phyloP scores from a whole-genome alignment of 306 rosid species.

The Senna tora region DNA sequence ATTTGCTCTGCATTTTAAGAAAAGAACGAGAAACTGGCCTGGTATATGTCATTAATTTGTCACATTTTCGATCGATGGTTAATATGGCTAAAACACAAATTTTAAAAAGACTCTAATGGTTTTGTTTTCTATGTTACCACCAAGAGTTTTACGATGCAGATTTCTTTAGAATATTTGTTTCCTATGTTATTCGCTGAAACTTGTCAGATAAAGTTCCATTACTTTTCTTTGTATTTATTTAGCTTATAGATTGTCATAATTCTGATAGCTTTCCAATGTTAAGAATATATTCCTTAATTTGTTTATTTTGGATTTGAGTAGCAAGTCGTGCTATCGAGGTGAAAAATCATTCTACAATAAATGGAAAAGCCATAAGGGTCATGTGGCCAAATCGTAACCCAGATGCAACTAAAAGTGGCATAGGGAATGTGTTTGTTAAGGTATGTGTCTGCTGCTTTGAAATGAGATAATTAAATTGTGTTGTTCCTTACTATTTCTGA shows the following conservation, averaged over 20 bases:
- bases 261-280: neutral
- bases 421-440: constrained; percentile 88
- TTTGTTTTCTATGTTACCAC: neutral
- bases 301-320: constrained; percentile 35
- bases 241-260: neutral
- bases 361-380: constrained; percentile 77
- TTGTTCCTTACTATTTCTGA: constrained; percentile 24
- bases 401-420: constrained; percentile 65
- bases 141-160: neutral
- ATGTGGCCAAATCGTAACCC: constrained; percentile 88
- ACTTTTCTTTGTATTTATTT: neutral
- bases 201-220: neutral
- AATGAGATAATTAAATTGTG: constrained; percentile 16
- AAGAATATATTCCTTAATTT: neutral
- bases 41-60: neutral
- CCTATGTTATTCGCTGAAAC: neutral
- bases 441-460: constrained; percentile 41
- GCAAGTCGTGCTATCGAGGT: constrained; percentile 67
- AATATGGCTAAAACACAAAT: neutral
- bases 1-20: neutral
- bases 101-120: neutral
- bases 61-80: neutral
- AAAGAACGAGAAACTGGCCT: neutral
- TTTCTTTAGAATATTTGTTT: neutral
- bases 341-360: constrained; percentile 60